Base-by-base conservation (phyloP, 441 rosid species). In the Aquilaria agallochum region DNA sequence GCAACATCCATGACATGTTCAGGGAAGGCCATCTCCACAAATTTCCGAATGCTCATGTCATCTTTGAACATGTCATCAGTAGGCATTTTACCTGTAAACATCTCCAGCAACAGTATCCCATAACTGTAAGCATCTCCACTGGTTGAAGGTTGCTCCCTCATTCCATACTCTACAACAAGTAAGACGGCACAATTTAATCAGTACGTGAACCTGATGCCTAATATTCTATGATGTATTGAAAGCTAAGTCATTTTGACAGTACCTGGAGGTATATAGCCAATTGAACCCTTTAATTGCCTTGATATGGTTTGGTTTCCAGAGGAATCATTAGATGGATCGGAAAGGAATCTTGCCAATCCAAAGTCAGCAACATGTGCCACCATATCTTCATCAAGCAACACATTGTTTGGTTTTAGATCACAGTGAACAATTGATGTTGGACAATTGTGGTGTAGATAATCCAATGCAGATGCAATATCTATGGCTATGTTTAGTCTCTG, bases 191-290 rank as follows among this genome's bases (percentile, higher is more conserved):
- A 42, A 53, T 60, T 27, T 58, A 3, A 5, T 27, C 55, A 44
- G 45, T 40, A 40, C 45, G 9, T 5, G 7, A 8, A 3, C 4
- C 42, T 36, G 42, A 36, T 36, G 42, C 42, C 42, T 36, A 0
- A 40, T 8, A 2, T 40, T 5, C 4, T 40, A 40, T 5, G 2
- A 40, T 40, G 27, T 40, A 6, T 4, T 40, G 45, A 40, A 40
- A 20, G 27, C 27, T 20, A 20, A 20, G 1, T 20, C 27, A 20
- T 10, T 40, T 36, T 7, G 9, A 40, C 10, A 12, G 32, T 42
- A 78, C 85, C 88, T 60, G 80, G 85, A 64, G 85, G 73, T 6
- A 80, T 70, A 50, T 76, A 76, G 36, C 82, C 76, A 7, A 70
- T 63, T 0, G 89, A 69, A 64, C 86, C 80, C 80, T 64, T 78